Evolutionary conservation across 2,329 filamentous ascomycete genomes (phyloP).

Genomic region (Fusarium musae): DNA sequence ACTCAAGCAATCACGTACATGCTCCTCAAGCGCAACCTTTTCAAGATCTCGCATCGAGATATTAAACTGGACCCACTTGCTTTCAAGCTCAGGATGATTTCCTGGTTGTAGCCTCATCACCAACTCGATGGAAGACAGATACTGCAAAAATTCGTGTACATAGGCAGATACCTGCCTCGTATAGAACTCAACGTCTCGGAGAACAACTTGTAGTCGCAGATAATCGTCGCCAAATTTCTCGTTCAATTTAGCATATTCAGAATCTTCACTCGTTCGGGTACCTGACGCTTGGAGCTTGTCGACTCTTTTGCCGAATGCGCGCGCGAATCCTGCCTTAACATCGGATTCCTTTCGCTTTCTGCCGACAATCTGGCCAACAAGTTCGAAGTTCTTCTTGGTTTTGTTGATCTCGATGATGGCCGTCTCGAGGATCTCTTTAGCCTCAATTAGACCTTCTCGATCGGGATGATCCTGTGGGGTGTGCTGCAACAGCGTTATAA

Average conservation of each 20-base stretch:
- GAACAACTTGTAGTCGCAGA: slow-evolving; percentile 89
- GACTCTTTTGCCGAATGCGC: slow-evolving; percentile 88
- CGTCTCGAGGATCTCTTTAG: slow-evolving; percentile 66
- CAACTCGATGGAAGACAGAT: slow-evolving; percentile 83
- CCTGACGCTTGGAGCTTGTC: slow-evolving; percentile 80
- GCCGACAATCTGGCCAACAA: slow-evolving; percentile 88
- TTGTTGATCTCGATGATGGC: slow-evolving; percentile 92
- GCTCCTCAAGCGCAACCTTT: slow-evolving; percentile 83
- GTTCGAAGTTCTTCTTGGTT: slow-evolving; percentile 92
- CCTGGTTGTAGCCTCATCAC: slow-evolving; percentile 79
- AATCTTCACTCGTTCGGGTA: slow-evolving; percentile 76
- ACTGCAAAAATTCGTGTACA: slow-evolving; percentile 82
- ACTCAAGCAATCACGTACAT: slow-evolving; percentile 65
- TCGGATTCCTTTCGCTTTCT: slow-evolving; percentile 90
- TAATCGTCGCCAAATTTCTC: slow-evolving; percentile 94
- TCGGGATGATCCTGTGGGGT: slow-evolving; percentile 89
- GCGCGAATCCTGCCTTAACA: slow-evolving; percentile 83
- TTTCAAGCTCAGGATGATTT: slow-evolving; percentile 84
- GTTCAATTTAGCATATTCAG: slow-evolving; percentile 81
- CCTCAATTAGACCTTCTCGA: slow-evolving; percentile 68
- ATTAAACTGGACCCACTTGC: slow-evolving; percentile 93
- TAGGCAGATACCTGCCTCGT: slow-evolving; percentile 83
- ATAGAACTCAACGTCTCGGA: slow-evolving; percentile 94
- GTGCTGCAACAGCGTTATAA: slow-evolving; percentile 81
- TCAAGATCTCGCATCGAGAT: slow-evolving; percentile 88